Evolutionary conservation across 176 grass and related monocot species (phyloP), one percentile per base, ranked within the genome.

Genomic region (Avena sativa): DNA sequence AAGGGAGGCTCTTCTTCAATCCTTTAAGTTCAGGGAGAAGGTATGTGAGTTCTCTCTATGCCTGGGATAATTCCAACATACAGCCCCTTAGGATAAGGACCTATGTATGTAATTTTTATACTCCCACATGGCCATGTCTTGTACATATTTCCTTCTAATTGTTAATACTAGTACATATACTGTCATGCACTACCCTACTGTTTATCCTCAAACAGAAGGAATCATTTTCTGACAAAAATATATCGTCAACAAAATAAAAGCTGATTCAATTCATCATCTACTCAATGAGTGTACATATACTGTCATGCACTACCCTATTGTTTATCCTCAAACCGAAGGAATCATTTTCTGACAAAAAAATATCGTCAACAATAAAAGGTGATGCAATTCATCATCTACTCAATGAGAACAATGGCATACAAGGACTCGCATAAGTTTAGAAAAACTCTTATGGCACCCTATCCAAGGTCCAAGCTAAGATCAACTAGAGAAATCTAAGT

Each of bases 261-360:
- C 25, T 38, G 56, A 50, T 6, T 12, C 16, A 85, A 20, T 76
- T 64, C 58, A 32, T 38, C 26, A 19, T 38, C 4, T 8, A 72
- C 62, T 72, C 26, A 60, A 62, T 50, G 25, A 23, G 77, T 34
- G 14, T 14, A 1, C 21, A 6, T 47, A 49, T 74, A 51, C 21
- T 51, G 47, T 26, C 21, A 4, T 6, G n/a, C 8, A 23, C n/a
- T 51, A 51, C 46, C 6, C 21, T 51, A 75, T 21, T 51, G 47
- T 75, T 75, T 51, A 51, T 47, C 21, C 47, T 75, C 46, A 75
- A 75, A 28, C 13, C 7, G 4, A n/a, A 63, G 43, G 25, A 19
- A 36, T 48, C 58, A 76, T 76, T 63, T 85, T 34, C 46, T 17
- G 57, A 51, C 40, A 85, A 69, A 59, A 75, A 36, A 57, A 74